Percentiles rank a stretch among this genome's conserved stretches.
Conservation (phyloP, 306 rosid species). For the Arachis hypogaea region DNA sequence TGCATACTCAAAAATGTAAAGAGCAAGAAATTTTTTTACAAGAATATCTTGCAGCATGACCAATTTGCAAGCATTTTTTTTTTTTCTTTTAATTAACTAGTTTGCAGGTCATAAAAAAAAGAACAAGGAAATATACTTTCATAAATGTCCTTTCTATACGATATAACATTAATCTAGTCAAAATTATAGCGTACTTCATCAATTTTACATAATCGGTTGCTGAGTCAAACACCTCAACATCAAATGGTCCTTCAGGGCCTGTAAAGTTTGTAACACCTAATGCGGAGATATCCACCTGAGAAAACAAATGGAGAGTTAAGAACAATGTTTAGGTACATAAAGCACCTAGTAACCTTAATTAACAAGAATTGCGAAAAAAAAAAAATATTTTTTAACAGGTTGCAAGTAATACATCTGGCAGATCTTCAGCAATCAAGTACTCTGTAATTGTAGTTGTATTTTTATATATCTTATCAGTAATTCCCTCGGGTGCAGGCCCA, state of each 20-base stretch:
- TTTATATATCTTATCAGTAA: conserved; percentile 85
- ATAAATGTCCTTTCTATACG: conserved; percentile 12
- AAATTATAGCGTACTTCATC: conserved; percentile 68
- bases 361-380: background rate
- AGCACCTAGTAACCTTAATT: background rate
- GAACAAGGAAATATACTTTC: conserved; percentile 15
- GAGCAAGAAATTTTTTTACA: conserved; percentile 16
- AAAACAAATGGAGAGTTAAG: conserved; percentile 30
- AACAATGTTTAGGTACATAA: conserved; percentile 34
- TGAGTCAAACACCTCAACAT: conserved; percentile 95
- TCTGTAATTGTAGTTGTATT: conserved; percentile 84
- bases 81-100: conserved; percentile 27
- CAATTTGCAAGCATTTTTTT: conserved; percentile 23
- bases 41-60: conserved; percentile 30
- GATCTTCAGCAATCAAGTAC: conserved; percentile 76
- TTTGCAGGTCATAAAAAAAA: conserved; percentile 16
- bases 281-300: conserved; percentile 78
- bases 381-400: conserved; percentile 32
- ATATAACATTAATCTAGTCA: conserved; percentile 30
- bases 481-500: conserved; percentile 98
- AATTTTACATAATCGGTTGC: conserved; percentile 87
- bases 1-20: conserved; percentile 18
- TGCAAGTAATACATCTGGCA: conserved; percentile 69
- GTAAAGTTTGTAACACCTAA: conserved; percentile 67
- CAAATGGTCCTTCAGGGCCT: conserved; percentile 96